phyloP scores from a whole-genome alignment of 1,139 yeast species.

The Candida pseudocylindracea region DNA sequence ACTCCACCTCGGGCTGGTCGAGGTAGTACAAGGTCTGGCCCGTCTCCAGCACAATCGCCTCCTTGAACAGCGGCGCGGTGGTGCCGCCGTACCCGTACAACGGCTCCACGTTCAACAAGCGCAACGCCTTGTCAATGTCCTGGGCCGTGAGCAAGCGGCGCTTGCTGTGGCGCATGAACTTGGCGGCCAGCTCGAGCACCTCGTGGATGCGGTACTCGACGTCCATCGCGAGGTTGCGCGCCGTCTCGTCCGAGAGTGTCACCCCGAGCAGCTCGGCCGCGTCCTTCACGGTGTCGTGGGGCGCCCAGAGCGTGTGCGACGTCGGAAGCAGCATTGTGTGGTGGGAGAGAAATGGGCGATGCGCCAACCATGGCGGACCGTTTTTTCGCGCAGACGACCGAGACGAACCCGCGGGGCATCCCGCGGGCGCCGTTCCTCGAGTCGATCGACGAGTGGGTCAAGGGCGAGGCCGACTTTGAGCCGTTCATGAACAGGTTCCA shows the following conservation, averaged over 20 bases:
- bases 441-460: constrained; percentile 17
- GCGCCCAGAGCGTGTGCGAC: constrained; percentile 94
- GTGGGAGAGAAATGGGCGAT: too few species aligned
- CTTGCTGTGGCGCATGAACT: constrained; percentile 89
- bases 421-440: constrained; percentile 94
- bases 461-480: constrained; percentile 38
- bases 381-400: constrained; percentile 8
- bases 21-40: constrained; percentile 87
- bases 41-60: constrained; percentile 66
- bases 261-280: constrained; percentile 87
- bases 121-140: constrained; percentile 66
- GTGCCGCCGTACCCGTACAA: constrained; percentile 52
- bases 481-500: constrained; percentile 46
- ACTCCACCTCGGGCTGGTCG: constrained; percentile 81
- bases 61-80: constrained; percentile 45
- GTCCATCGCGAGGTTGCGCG: constrained; percentile 93
- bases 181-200: constrained; percentile 82
- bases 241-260: constrained; percentile 73
- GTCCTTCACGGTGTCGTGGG: constrained; percentile 89
- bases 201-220: constrained; percentile 94
- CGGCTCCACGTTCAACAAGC: constrained; percentile 77
- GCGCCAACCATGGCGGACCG: too few species aligned
- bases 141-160: constrained; percentile 60
- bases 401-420: constrained; percentile 74
- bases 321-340: constrained; percentile 15